Evolutionary conservation across 148 eudicot genomes (phyloP), one percentile per base, ranked within the genome.

Genomic region (Cornus florida): DNA sequence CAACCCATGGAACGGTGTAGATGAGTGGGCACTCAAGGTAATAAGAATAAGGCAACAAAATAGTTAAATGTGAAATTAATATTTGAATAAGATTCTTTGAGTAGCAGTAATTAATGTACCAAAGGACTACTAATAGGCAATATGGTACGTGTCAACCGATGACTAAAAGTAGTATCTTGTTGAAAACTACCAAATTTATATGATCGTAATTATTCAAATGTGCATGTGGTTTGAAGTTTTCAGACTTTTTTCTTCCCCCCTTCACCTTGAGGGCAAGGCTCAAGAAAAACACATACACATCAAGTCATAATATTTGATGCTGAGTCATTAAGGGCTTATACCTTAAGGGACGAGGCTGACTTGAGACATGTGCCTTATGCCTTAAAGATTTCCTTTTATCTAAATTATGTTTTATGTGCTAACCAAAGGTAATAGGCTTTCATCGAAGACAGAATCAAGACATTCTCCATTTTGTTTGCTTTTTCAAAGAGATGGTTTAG

Each of bases 11-110:
- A 90, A 91, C 82, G 93, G 90, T 75, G 89, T 91, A 69, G 93
- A 91, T 75, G 92, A 85, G 75, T 87, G 82, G 91, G 84, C 94
- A 77, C 87, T 92, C 67, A 96, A 96, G 99, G 98, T 96, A 91
- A 35, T 62, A 31, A 24, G 35, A 11, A 23, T 23, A 22, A 31
- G 67, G 13, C 22, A 39, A 72, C 38, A 43, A 20, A 10, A 9
- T 43, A 43, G 48, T 43, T 43, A 60, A 67, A 65, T n/a, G 23
- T 6, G 33, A 33, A 57, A 53, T 60, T 77, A n/a, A 10, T 20
- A 31, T 68, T 33, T 32, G 65, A 68, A 77, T 43, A 43, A 12
- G 38, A 35, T 35, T 35, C 38, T 24, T 48, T 50, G 48, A 50
- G 65, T 72, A 67, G 72, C 8, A 57, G 20, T 4, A 57, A 59